Evolutionary conservation across 495 filamentous ascomycete species (phyloP), one percentile per base, ranked within the genome.

Genomic region (Ascodesmis nigricans): DNA sequence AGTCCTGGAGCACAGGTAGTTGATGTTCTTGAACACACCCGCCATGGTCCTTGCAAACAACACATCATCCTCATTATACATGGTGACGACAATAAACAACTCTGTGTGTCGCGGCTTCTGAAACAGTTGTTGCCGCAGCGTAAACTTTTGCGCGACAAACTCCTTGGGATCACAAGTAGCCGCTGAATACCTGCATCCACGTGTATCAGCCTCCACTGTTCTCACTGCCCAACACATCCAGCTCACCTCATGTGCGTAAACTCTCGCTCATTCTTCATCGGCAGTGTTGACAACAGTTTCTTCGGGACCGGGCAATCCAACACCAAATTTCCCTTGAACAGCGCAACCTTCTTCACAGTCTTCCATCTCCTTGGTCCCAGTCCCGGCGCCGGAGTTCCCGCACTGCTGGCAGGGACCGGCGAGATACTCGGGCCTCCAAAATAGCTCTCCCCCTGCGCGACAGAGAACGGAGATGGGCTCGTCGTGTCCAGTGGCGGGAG

Each of bases 51-150:
- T 70, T 23, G 90, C 82, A 50, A 99, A 92, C 11, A 95, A 65
- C 39, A 92, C 77, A 39, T 95, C 90, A 52, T 99, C 82, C 53
- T 99, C 90, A 48, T 99, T 99, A 59, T 81, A 99, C 90, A 99
- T 99, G 20, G 90, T 99, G 25, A 99, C 67, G 5, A 79, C 87
- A 50, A 99, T 93, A 57, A 99, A 95, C 0, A 99, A 64, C 59
- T 99, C 90, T 0, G 90, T 99, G 46, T 91, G 73, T 26, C 90
- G 63, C 7, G 81, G 73, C 55, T 91, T 91, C 36, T 79, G 78
- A 55, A 95, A 95, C 6, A 99, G 67, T 54, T 71, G 73, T 57
- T 99, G 90, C 22, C 90, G 78, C 34, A 99, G 63, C 0, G 87
- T 95, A 45, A 93, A 97, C 41, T 81, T 74, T 47, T 87, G 66